phyloP scores from a whole-genome alignment of 257 asterid species.

The Ligustrum vulgare region DNA sequence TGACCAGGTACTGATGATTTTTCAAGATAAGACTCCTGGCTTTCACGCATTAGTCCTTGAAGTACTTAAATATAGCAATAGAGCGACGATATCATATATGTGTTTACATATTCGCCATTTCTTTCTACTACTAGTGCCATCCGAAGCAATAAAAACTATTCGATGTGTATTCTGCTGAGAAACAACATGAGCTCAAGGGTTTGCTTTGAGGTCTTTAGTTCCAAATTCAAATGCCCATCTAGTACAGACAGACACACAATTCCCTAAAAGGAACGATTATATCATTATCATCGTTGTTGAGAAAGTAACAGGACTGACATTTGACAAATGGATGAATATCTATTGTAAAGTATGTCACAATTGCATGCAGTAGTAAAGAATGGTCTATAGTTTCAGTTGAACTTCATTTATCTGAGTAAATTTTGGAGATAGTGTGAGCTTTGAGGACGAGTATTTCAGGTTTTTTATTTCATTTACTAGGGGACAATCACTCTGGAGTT shows the following conservation, averaged over 20 bases:
- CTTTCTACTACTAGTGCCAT: background rate
- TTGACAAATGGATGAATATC: conserved; percentile 1
- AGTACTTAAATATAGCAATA: conserved; percentile 14
- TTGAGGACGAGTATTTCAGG: background rate
- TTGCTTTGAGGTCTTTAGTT: background rate
- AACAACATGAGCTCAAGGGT: background rate
- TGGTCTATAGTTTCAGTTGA: background rate
- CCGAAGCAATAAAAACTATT: background rate
- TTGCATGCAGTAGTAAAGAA: background rate
- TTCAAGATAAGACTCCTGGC: conserved; percentile 4
- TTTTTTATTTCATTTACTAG: background rate
- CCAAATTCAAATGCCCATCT: background rate
- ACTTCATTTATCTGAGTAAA: background rate
- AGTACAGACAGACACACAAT: background rate
- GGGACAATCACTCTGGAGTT: background rate
- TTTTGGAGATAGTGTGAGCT: background rate
- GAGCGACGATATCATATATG: background rate
- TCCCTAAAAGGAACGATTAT: background rate
- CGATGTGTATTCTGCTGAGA: background rate
- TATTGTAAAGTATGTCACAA: background rate
- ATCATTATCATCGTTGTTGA: background rate
- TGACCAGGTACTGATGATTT: conserved; percentile 69
- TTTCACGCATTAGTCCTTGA: conserved; percentile 15
- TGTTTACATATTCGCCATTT: background rate
- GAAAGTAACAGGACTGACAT: background rate